Evolutionary conservation across 495 filamentous ascomycete genomes (phyloP), one percentile per base, ranked within the genome.

Genomic region (Articulospora tetracladia): DNA sequence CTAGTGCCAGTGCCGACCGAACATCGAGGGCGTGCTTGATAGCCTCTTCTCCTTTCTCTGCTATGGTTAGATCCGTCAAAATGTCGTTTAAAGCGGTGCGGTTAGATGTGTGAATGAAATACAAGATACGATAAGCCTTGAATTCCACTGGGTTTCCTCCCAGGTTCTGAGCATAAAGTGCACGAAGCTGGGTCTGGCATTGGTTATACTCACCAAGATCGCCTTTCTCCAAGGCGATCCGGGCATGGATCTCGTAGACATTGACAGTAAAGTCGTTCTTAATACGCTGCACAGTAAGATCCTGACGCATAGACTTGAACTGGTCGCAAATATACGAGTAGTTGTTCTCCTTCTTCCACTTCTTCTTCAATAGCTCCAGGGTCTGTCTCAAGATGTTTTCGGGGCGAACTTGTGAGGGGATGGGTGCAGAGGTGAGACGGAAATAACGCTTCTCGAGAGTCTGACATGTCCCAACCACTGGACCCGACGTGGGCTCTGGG

Each of bases 131-230:
- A 85, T 99, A 99, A 60, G 93, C 95, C 83, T 93, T 91, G 77
- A 99, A 99, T 74, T 99, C 94, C 70, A 87, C 87, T 57, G 92
- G 84, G 77, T 96, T 90, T 60, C 95, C 95, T 69, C 89, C 90
- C 62, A 96, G 78, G 63, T 89, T 86, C 74, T 89, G 83, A 71
- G 81, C 80, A 73, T 99, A 97, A 66, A 99, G 79, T 58, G 87
- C 90, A 69, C 90, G 88, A 69, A 99, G 83, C 77, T 98, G 94
- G 61, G 94, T 97, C 79, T 98, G 95, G 74, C 94, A 99, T 83
- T 99, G 94, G 80, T 99, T 99, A 92, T 98, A 99, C 94, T 99
- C 94, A 99, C 94, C 93, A 78, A 97, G 83, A 81, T 99, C 94
- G 72, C 89, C 92, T 83, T 95, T 97, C 80, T 99, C 94, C 71